These are phyloP conservation scores for Pterulicium gracile DNA, from an alignment of 1,284 basidiomycete species.

Conservation along the genomic window DNA sequence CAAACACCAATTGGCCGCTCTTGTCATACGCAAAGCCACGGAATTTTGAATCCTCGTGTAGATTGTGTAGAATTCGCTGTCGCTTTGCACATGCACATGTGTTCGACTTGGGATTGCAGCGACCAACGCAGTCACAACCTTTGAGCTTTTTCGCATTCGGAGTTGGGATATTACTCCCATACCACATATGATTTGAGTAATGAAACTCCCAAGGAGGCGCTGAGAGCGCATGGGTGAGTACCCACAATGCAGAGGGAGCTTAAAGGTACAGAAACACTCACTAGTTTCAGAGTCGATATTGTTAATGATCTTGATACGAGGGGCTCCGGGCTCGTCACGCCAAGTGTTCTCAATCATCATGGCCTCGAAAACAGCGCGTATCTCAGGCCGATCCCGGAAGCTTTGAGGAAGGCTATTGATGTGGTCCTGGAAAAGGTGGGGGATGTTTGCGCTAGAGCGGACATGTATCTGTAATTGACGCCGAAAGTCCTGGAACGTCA, in stretches of 20 bases:
- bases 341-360: constrained; percentile 44
- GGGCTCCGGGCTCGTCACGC: constrained; percentile 54
- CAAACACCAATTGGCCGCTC: constrained; percentile 37
- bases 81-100: constrained; percentile 58
- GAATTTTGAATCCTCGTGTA: constrained; percentile 16
- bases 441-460: constrained; percentile 24
- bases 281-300: constrained; percentile 48
- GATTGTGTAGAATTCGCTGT: constrained; percentile 34
- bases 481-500: neutral
- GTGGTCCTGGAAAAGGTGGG: constrained; percentile 38
- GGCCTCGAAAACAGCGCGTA: constrained; percentile 40
- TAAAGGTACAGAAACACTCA: no score
- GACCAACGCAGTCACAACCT: constrained; percentile 66
- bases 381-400: constrained; percentile 22
- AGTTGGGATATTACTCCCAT: constrained; percentile 51
- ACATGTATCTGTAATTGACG: neutral
- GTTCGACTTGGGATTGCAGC: constrained; percentile 57
- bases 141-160: constrained; percentile 47
- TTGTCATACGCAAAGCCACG: constrained; percentile 59
- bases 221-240: no score
- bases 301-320: constrained; percentile 55
- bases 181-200: constrained; percentile 71
- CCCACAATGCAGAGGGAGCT: no score
- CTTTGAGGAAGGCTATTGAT: constrained; percentile 32
- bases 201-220: constrained; percentile 66